phyloP scores from a whole-genome alignment of 2,329 filamentous ascomycete genomes.

The Incumbomyces lentus region DNA sequence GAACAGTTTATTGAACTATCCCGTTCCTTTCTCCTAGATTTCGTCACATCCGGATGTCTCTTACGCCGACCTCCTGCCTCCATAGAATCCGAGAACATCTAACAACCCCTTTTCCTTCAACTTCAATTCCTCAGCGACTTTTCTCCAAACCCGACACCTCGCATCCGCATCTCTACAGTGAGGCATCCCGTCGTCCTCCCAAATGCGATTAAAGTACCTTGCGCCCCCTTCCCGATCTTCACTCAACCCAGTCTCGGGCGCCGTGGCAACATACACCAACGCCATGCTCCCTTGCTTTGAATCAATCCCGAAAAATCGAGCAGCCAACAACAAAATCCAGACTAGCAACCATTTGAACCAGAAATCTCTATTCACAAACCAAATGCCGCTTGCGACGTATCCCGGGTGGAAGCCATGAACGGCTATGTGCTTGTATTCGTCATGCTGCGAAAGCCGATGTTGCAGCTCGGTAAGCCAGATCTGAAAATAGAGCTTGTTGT shows the following conservation, averaged over 20 bases:
- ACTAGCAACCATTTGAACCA: slow-evolving; percentile 1
- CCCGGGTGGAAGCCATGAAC: slow-evolving; percentile 7
- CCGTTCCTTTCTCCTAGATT: too few species aligned
- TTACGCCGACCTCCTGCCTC: not conserved
- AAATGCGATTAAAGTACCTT: slow-evolving; percentile 6
- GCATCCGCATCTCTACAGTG: slow-evolving; percentile 4
- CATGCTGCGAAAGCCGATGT: slow-evolving; percentile 3
- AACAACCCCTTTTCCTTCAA: slow-evolving; percentile 3
- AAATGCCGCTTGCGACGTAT: slow-evolving; percentile 6
- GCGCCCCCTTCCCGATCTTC: not conserved
- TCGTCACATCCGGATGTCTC: too few species aligned
- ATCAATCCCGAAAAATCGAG: slow-evolving; percentile 3
- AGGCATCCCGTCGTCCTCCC: slow-evolving; percentile 5
- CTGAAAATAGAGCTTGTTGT: slow-evolving; percentile 9
- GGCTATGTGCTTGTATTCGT: slow-evolving; percentile 6
- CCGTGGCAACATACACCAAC: slow-evolving; percentile 4
- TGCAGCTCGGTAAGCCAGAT: slow-evolving; percentile 7
- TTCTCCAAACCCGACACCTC: slow-evolving; percentile 4
- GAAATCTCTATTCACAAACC: not conserved
- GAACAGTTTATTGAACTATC: too few species aligned
- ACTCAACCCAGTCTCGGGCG: not conserved
- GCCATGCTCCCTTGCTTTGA: slow-evolving; percentile 4
- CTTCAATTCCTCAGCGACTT: slow-evolving; percentile 2
- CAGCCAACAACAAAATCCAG: not conserved
- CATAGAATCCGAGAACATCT: slow-evolving; percentile 4